A percentile compares a stretch with the other conserved stretches of the same genome.
phyloP scores from a whole-genome alignment of 257 asterid genomes.

The Forsythia viridissima region DNA sequence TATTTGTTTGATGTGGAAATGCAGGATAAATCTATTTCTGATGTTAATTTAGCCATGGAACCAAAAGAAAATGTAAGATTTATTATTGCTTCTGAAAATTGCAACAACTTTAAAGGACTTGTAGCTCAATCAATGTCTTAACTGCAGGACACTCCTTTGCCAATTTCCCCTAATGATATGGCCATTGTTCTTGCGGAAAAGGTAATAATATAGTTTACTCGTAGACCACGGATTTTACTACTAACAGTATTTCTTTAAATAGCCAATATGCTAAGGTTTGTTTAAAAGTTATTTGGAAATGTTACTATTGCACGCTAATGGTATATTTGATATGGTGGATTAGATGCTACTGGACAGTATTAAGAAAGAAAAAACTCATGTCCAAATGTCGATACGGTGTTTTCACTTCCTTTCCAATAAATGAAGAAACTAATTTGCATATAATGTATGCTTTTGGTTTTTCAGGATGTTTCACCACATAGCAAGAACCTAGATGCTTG shows the following conservation, averaged over 20 bases:
- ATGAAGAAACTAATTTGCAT: background rate
- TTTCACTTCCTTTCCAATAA: background rate
- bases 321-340: background rate
- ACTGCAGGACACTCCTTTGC: conserved; percentile 10
- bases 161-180: conserved; percentile 13
- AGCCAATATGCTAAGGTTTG: background rate
- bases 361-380: background rate
- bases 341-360: background rate
- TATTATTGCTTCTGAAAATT: background rate
- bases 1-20: conserved; percentile 20
- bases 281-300: background rate
- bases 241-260: background rate
- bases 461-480: conserved; percentile 42
- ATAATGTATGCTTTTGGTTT: background rate
- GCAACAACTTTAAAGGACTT: background rate
- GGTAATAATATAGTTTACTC: conserved; percentile 16
- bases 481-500: conserved; percentile 24
- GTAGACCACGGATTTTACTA: background rate
- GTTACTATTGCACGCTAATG: background rate
- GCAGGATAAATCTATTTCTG: conserved; percentile 29
- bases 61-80: conserved; percentile 28
- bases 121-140: conserved; percentile 11
- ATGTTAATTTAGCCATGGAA: conserved; percentile 23
- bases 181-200: conserved; percentile 14
- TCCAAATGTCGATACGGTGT: background rate